A percentile compares a stretch with the other conserved stretches of the same genome.
These are phyloP conservation scores for Ganoderma sp. DNA, from an alignment of 1,284 basidiomycete species.

Conservation along the genomic window DNA sequence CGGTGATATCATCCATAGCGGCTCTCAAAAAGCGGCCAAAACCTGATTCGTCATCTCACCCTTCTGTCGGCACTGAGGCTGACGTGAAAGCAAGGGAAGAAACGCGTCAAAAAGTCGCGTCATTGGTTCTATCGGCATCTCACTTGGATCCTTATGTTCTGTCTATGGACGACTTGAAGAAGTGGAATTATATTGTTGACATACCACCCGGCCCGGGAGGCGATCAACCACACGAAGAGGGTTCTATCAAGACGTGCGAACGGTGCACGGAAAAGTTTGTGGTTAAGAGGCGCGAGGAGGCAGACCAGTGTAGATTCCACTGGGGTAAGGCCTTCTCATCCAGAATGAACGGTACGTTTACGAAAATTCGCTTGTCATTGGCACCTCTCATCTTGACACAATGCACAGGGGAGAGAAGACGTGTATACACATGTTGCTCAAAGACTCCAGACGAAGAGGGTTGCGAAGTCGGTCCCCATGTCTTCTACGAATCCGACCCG, in stretches of 20 bases:
- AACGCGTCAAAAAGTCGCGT: constrained; percentile 60
- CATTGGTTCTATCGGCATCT: constrained; percentile 60
- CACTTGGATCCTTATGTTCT: constrained; percentile 66
- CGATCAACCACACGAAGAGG: constrained; percentile 67
- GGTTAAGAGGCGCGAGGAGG: constrained; percentile 64
- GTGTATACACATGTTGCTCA: constrained; percentile 74
- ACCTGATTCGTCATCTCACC: constrained; percentile 67
- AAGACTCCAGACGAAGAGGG: constrained; percentile 61
- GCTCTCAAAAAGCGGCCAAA: constrained; percentile 72
- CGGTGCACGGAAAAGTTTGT: constrained; percentile 75
- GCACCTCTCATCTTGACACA: background rate
- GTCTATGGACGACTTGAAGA: constrained; percentile 59
- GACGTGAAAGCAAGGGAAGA: constrained; percentile 66
- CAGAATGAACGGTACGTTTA: constrained; percentile 61
- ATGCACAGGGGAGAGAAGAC: constrained; percentile 64
- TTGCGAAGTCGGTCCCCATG: constrained; percentile 72
- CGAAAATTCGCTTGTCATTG: constrained; percentile 12
- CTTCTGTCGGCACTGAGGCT: constrained; percentile 82
- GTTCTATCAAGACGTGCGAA: constrained; percentile 74
- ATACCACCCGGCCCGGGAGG: constrained; percentile 70
- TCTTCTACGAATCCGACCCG: constrained; percentile 79
- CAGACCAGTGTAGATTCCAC: constrained; percentile 78
- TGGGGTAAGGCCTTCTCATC: constrained; percentile 76
- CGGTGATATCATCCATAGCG: constrained; percentile 74
- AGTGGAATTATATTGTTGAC: constrained; percentile 76